Conservation (phyloP, 495 filamentous ascomycete species). For the Amniculicola lignicola region DNA sequence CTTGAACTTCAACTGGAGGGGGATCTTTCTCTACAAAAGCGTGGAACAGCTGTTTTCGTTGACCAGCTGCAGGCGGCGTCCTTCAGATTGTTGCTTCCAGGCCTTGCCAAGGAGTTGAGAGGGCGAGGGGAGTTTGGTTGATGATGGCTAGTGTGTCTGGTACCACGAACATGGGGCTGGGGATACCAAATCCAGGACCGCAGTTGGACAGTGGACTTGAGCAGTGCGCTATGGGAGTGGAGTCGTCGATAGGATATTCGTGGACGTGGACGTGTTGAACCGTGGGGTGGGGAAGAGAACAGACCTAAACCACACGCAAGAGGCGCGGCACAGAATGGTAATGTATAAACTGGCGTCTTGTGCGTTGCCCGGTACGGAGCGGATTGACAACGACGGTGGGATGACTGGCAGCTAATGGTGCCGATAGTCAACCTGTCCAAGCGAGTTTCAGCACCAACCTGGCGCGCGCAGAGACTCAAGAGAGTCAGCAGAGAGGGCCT, state of each 20-base stretch:
- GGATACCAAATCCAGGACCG: not conserved
- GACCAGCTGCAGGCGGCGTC: not conserved
- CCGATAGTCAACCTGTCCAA: slow-evolving; percentile 11
- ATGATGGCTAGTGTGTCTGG: slow-evolving; percentile 7
- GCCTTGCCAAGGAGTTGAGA: not conserved
- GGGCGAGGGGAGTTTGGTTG: not conserved
- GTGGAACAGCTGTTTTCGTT: not conserved
- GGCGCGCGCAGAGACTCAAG: too few relatives aligned
- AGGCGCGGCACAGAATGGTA: not conserved
- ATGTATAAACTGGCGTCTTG: slow-evolving; percentile 16
- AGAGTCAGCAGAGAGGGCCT: not conserved
- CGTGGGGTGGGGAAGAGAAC: slow-evolving; percentile 7
- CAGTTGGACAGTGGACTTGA: not conserved
- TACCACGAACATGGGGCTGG: slow-evolving; percentile 26
- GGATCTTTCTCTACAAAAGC: not conserved
- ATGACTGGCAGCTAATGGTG: slow-evolving; percentile 6
- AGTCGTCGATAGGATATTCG: slow-evolving; percentile 11
- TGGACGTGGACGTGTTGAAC: slow-evolving; percentile 11
- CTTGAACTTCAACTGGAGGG: slow-evolving; percentile 14
- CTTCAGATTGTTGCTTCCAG: not conserved
- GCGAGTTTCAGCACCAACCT: slow-evolving; percentile 27
- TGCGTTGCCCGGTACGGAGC: not conserved
- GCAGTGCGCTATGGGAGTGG: slow-evolving; percentile 7
- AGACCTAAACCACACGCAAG: not conserved
- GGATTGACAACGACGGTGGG: slow-evolving; percentile 1